Evolutionary conservation across 2,329 filamentous ascomycete species (phyloP).

Genomic region (Xylaria sp.): DNA sequence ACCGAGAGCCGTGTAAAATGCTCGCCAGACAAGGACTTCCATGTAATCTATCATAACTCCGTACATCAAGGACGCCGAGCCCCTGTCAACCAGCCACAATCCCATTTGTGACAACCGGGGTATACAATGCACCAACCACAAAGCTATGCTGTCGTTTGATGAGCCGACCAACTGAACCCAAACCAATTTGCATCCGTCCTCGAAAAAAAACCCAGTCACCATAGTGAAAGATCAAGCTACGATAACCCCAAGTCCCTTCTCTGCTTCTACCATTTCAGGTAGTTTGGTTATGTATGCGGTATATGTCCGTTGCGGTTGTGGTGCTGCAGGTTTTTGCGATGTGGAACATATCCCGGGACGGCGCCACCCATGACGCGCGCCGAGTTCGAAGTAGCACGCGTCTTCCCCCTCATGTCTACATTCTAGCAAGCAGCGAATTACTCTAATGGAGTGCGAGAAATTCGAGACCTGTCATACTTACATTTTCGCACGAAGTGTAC

Average conservation of each 20-base stretch:
- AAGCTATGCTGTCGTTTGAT: constrained; percentile 19
- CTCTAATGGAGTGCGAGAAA: not conserved
- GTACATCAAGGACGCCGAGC: constrained; percentile 30
- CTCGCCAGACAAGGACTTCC: constrained; percentile 22
- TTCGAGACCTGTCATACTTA: not conserved
- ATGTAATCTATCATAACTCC: constrained; percentile 27
- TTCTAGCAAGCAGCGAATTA: not conserved
- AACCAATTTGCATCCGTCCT: not conserved
- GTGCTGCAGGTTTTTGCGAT: constrained; percentile 1
- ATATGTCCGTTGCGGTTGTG: constrained; percentile 19
- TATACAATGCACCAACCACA: constrained; percentile 32
- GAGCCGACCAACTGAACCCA: constrained; percentile 17
- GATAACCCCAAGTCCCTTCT: not conserved
- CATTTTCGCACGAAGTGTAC: not conserved
- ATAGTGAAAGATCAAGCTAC: not conserved
- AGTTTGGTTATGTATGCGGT: constrained; percentile 19
- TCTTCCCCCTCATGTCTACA: not conserved
- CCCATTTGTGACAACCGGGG: constrained; percentile 22
- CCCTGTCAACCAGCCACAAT: constrained; percentile 26
- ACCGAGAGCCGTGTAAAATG: constrained; percentile 2
- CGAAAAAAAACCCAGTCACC: constrained; percentile 1
- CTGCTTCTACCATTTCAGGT: constrained; percentile 17
- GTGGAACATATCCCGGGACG: not conserved
- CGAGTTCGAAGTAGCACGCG: not conserved
- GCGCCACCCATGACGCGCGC: not conserved